Percentiles rank a stretch among this genome's conserved stretches.
Conservation (phyloP, 2,329 filamentous ascomycete genomes). For the Shiraia sp. region DNA sequence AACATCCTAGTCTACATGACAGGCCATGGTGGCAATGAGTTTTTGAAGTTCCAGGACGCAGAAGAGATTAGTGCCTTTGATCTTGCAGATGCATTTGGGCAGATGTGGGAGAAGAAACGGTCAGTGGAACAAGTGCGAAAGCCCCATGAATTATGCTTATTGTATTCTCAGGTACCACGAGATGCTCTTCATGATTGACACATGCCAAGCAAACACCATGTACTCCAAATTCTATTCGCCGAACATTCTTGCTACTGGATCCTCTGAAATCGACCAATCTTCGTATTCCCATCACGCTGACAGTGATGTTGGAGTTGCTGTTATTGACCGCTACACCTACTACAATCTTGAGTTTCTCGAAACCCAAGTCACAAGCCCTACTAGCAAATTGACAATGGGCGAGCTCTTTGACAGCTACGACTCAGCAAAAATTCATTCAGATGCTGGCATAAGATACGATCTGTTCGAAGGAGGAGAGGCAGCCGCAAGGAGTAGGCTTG, state of each 20-base stretch:
- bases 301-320: constrained; percentile 95
- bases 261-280: constrained; percentile 91
- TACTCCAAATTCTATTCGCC: constrained; percentile 97
- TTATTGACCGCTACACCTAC: constrained; percentile 98
- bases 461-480: constrained; percentile 85
- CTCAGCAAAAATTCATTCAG: constrained; percentile 89
- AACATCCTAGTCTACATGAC: constrained; percentile 99
- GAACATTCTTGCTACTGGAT: constrained; percentile 98
- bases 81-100: constrained; percentile 93
- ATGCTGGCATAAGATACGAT: constrained; percentile 91
- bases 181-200: constrained; percentile 99
- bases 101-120: constrained; percentile 99
- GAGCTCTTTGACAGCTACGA: constrained; percentile 97
- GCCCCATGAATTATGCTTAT: too few relatives aligned
- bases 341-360: constrained; percentile 98
- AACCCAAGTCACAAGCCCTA: constrained; percentile 81
- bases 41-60: constrained; percentile 96
- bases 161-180: constrained; percentile 95
- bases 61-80: constrained; percentile 98
- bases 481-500: constrained; percentile 74
- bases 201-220: constrained; percentile 99
- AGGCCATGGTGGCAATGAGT: constrained; percentile 95
- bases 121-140: too few relatives aligned
- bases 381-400: constrained; percentile 85
- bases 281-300: constrained; percentile 98